phyloP scores from a whole-genome alignment of 257 asterid genomes.

The Solanum corneliomulleri region DNA sequence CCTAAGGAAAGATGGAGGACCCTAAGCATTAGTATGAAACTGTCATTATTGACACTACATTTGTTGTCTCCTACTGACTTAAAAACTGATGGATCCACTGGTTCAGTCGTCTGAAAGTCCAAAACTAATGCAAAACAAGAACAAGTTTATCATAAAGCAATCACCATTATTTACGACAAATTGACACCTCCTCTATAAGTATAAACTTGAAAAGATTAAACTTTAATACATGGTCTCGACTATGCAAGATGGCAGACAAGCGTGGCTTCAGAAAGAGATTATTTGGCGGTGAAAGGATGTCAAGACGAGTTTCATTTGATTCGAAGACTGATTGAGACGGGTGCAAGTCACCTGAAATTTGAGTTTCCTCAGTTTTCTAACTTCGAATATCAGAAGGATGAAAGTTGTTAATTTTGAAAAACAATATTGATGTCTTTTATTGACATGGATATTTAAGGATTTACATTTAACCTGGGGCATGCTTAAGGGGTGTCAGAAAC shows the following conservation, averaged over 20 bases:
- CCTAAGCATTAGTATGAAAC: background rate
- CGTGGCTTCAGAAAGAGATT: background rate
- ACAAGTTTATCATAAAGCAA: background rate
- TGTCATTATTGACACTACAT: background rate
- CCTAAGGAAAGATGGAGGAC: background rate
- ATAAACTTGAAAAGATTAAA: background rate
- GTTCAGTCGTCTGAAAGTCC: background rate
- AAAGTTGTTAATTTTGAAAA: background rate
- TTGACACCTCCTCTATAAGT: background rate
- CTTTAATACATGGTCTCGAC: background rate
- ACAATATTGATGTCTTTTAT: background rate
- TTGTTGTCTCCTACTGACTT: background rate
- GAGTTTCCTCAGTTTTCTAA: background rate
- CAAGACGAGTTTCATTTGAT: background rate
- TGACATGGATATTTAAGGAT: background rate
- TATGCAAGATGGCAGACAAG: background rate
- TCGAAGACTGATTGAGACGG: background rate
- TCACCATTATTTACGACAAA: background rate
- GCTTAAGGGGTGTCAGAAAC: background rate
- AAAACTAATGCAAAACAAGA: background rate
- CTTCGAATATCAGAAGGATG: background rate
- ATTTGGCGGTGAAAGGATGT: background rate
- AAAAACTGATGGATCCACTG: background rate
- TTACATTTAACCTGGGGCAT: background rate
- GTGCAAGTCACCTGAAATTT: background rate